Percentiles rank a stretch among this genome's conserved stretches.
Evolutionary conservation across 1,284 basidiomycete species (phyloP).

Genomic region (Malassezia caprae): DNA sequence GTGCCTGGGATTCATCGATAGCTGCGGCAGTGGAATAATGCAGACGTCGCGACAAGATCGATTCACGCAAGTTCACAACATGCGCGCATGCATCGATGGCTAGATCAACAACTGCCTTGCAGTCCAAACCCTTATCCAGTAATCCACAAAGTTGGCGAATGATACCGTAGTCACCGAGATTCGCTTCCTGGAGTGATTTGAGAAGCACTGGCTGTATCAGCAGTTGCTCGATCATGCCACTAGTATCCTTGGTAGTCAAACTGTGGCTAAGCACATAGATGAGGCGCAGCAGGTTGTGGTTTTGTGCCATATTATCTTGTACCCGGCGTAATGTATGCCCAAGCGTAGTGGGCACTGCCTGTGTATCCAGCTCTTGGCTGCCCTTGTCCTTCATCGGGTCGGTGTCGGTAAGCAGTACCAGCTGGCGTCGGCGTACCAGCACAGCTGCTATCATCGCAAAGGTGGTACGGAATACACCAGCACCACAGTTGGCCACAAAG

Average conservation of each 20-base stretch:
- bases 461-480: conserved; percentile 90
- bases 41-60: conserved; percentile 35
- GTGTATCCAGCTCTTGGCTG: not conserved
- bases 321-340: conserved; percentile 9
- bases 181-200: conserved; percentile 37
- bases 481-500: conserved; percentile 91
- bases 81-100: conserved; percentile 44
- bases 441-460: conserved; percentile 94
- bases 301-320: conserved; percentile 54
- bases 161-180: conserved; percentile 41
- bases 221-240: conserved; percentile 33
- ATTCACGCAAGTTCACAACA: conserved; percentile 42
- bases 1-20: conserved; percentile 25
- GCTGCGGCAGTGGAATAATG: conserved; percentile 32
- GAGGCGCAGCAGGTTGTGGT: conserved; percentile 67
- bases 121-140: conserved; percentile 40
- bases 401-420: conserved; percentile 63
- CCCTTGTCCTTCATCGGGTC: conserved; percentile 58
- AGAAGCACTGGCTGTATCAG: conserved; percentile 37
- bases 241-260: conserved; percentile 49
- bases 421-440: conserved; percentile 73
- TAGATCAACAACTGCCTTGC: conserved; percentile 38
- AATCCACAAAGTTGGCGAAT: conserved; percentile 40
- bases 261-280: conserved; percentile 75
- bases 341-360: conserved; percentile 12